A percentile compares a stretch with the other conserved stretches of the same genome.
phyloP scores from a whole-genome alignment of 2,329 filamentous ascomycete species.

The Teratosphaeriaceae sp. region DNA sequence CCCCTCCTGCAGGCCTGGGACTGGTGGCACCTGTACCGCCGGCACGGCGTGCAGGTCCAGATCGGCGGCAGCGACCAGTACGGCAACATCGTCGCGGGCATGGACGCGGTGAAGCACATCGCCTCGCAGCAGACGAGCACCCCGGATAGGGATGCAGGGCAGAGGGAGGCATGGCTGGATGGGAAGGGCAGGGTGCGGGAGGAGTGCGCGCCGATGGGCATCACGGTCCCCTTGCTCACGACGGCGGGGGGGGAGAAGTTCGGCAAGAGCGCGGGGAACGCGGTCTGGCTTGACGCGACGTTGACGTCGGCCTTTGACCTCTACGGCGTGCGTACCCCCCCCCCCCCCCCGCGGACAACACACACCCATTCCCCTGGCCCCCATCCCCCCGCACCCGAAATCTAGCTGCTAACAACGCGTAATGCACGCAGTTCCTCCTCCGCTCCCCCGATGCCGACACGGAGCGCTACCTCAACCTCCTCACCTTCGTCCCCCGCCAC shows the following conservation, averaged over 20 bases:
- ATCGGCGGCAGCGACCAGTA: slow-evolving; percentile 95
- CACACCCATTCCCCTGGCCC: too few relatives aligned
- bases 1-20: slow-evolving; percentile 94
- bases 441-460: slow-evolving; percentile 75
- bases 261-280: slow-evolving; percentile 90
- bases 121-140: slow-evolving; percentile 44
- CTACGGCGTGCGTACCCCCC: slow-evolving; percentile 53
- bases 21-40: slow-evolving; percentile 81
- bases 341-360: background rate
- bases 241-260: slow-evolving; percentile 83
- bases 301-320: slow-evolving; percentile 79
- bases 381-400: too few relatives aligned
- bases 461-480: slow-evolving; percentile 73
- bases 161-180: slow-evolving; percentile 15
- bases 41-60: slow-evolving; percentile 67
- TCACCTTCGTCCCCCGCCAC: slow-evolving; percentile 75
- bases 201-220: slow-evolving; percentile 59
- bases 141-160: slow-evolving; percentile 4
- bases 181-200: slow-evolving; percentile 33
- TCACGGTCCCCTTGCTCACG: slow-evolving; percentile 86
- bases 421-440: slow-evolving; percentile 89
- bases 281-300: slow-evolving; percentile 80
- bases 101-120: slow-evolving; percentile 75
- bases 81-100: slow-evolving; percentile 88
- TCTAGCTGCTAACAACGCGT: too few relatives aligned